Conservation (phyloP, 139 green algal genomes). For the Tetraselmis striata region DNA sequence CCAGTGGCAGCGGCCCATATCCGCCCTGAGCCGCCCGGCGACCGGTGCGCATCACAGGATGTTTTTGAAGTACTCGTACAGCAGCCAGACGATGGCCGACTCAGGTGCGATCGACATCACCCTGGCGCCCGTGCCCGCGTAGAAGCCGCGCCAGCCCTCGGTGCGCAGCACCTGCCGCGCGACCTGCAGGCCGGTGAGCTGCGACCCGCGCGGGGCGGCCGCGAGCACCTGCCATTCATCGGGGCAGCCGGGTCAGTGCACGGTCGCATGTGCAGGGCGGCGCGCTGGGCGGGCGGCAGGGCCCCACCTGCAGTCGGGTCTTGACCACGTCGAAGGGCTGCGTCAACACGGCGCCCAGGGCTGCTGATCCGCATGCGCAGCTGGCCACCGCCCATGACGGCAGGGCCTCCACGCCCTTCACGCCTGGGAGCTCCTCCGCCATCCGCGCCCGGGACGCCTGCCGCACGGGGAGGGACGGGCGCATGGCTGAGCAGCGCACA, state of each 20-base stretch:
- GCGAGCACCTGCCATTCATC: background rate
- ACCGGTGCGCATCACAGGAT: too few relatives aligned
- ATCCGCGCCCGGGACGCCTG: background rate
- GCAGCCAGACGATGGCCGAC: background rate
- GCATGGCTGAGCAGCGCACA: too few relatives aligned
- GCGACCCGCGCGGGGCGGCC: background rate
- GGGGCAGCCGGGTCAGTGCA: too few relatives aligned
- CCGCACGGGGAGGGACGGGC: background rate
- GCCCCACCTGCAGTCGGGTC: conserved; percentile 66
- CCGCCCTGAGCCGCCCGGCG: too few relatives aligned
- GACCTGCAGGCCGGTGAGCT: conserved; percentile 18
- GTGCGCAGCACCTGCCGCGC: conserved; percentile 22
- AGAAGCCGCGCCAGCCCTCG: conserved; percentile 45
- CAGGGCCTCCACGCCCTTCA: conserved; percentile 11
- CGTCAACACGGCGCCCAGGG: conserved; percentile 48
- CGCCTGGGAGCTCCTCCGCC: background rate
- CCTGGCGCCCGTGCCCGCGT: conserved; percentile 37
- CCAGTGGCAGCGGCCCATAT: too few relatives aligned
- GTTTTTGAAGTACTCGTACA: background rate
- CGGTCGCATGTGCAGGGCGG: too few relatives aligned
- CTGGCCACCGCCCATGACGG: conserved; percentile 31
- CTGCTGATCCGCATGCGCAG: conserved; percentile 39
- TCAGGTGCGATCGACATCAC: conserved; percentile 51
- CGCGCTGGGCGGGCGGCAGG: background rate
- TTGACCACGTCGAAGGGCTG: conserved; percentile 79